phyloP scores from a whole-genome alignment of 2,329 filamentous ascomycete genomes.

The Immersiporthe knoxdaviesiana region DNA sequence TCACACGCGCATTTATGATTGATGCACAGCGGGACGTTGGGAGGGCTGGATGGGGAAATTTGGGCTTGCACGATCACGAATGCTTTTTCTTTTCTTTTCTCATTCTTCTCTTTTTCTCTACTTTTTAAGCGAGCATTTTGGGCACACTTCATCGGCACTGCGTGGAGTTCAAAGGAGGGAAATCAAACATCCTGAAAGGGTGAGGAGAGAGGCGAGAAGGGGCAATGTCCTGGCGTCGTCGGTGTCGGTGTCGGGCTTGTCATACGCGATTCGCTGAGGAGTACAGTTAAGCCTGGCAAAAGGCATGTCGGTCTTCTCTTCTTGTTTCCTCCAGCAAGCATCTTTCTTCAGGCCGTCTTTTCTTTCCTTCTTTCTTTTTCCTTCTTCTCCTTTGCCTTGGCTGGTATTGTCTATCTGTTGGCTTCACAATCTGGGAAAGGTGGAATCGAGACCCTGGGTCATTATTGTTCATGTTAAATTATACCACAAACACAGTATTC shows the following conservation, averaged over 20 bases:
- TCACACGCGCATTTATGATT: background rate
- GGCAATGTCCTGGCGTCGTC: no score
- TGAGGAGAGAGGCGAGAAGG: background rate
- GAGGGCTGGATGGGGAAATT: background rate
- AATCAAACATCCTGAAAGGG: background rate
- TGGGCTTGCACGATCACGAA: slow-evolving; percentile 5
- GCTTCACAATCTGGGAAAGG: background rate
- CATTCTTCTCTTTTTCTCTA: background rate
- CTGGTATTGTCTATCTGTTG: background rate
- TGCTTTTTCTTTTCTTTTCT: background rate
- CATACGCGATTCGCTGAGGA: background rate
- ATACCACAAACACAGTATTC: background rate
- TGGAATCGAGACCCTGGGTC: background rate
- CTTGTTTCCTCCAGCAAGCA: background rate
- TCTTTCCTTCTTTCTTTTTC: background rate
- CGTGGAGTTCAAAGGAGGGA: background rate
- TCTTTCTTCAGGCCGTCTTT: background rate
- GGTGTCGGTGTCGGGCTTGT: background rate
- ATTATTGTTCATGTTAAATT: background rate
- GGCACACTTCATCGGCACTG: background rate
- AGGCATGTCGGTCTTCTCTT: background rate
- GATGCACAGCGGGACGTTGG: background rate
- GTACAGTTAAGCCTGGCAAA: background rate
- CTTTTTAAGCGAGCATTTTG: slow-evolving; percentile 2
- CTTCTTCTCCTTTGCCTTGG: background rate